These are phyloP conservation scores for Torulaspora franciscae DNA, from an alignment of 805 yeast genomes.

Conservation along the genomic window DNA sequence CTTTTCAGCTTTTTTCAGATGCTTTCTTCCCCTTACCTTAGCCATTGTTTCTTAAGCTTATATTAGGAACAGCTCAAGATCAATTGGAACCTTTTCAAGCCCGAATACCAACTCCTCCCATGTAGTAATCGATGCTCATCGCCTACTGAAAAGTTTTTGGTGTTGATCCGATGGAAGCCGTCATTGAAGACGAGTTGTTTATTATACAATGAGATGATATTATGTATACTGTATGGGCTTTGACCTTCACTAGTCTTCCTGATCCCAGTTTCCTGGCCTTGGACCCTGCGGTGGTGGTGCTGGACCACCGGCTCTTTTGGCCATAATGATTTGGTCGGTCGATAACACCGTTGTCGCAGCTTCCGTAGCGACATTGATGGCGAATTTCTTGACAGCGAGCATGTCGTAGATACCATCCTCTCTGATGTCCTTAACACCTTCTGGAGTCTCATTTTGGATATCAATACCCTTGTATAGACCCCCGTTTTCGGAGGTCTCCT, in stretches of 20 bases:
- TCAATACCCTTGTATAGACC: constrained; percentile 58
- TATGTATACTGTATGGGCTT: background rate
- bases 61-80: background rate
- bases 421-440: constrained; percentile 68
- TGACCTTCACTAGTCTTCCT: constrained; percentile 55
- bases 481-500: constrained; percentile 19
- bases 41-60: constrained; percentile 9
- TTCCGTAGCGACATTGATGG: constrained; percentile 89
- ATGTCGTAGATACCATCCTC: constrained; percentile 73
- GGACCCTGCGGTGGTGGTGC: constrained; percentile 75
- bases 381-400: constrained; percentile 73
- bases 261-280: constrained; percentile 94
- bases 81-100: background rate
- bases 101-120: background rate
- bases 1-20: constrained; percentile 30
- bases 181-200: constrained; percentile 4
- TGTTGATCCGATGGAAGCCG: background rate
- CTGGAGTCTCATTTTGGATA: constrained; percentile 64
- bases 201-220: constrained; percentile 6
- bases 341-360: constrained; percentile 82
- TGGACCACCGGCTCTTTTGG: constrained; percentile 98
- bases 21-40: constrained; percentile 43
- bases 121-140: constrained; percentile 4
- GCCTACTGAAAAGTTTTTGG: constrained; percentile 9
- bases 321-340: constrained; percentile 97